These are phyloP conservation scores for Blastobotrys americana DNA, from an alignment of 805 yeast species.

Conservation along the genomic window DNA sequence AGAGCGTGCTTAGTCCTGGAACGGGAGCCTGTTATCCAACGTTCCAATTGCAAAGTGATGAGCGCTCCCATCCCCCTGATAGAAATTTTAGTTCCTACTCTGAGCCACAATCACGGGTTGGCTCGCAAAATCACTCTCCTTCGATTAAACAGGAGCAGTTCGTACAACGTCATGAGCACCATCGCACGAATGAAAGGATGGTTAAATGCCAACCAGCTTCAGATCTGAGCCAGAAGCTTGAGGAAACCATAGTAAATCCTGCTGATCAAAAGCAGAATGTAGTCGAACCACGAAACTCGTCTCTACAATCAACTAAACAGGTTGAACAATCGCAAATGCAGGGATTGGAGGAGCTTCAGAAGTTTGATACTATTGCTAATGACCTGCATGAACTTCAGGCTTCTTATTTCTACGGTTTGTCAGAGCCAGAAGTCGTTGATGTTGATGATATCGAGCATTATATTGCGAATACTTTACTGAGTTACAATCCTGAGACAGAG, in stretches of 20 bases:
- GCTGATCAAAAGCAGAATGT: not conserved
- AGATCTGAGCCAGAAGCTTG: not conserved
- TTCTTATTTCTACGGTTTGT: not conserved
- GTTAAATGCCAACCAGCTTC: not conserved
- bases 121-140: not conserved
- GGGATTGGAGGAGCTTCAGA: not conserved
- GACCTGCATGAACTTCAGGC: not conserved
- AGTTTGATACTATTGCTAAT: not conserved
- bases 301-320: not conserved
- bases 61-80: not conserved
- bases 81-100: no score
- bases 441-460: constrained; percentile 1
- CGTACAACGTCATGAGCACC: not conserved
- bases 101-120: not conserved
- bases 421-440: constrained; percentile 1
- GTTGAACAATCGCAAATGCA: not conserved
- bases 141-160: not conserved
- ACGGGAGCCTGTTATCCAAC: not conserved
- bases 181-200: not conserved
- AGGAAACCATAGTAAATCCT: not conserved
- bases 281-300: not conserved
- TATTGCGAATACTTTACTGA: constrained; percentile 1
- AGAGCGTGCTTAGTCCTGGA: not conserved
- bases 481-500: constrained; percentile 5
- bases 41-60: not conserved